Evolutionary conservation across 805 yeast species (phyloP), one percentile per base, ranked within the genome.

Genomic region (Candida fluviatilis): DNA sequence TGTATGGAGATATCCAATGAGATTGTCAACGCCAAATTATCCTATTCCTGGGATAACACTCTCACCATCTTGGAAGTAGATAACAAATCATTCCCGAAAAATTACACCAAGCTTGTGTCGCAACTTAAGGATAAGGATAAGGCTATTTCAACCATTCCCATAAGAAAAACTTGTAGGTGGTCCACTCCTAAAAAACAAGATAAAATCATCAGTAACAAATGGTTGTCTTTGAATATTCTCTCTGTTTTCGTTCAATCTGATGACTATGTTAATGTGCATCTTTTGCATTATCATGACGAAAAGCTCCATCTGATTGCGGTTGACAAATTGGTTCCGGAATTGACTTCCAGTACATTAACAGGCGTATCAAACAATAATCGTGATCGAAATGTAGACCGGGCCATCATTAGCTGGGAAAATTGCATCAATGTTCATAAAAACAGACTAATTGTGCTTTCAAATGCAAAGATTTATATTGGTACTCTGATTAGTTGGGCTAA

Each of bases 401-500:
- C 5, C 10, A 12, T 33, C 12, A 6, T 10, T 6, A 33, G 39
- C 4, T 46, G 35, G 40, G 45, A 42, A 18, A 45, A 47, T 24
- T 45, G 54, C 14, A 44, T 57, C 24, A 50, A 51, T 21, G 48
- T 52, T 13, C 43, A 52, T 24, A 57, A 60, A 19, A 53, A 55
- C 29, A 46, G 55, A 19, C 43, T 62, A 27, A 26, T 54, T 4
- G 35, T 54, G 23, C 42, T 51, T 12, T 43, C 27, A 6, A 35
- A 31, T 72, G 26, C 57, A 50, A 38, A 67, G 73, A 34, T 87
- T 0, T 72, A 62, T 4, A 68, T 80, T 2, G 95, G 90, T 0
- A 65, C 77, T 17, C 57, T 78, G 12, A 64, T 78, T 2, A 78
- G 73, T 47, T 87, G 89, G 95, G 86, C 82, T 0, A 90, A 84